Evolutionary conservation across 352 stramenopile genomes (phyloP), one percentile per base, ranked within the genome.

Genomic region (Globisporangium okanoganense): DNA sequence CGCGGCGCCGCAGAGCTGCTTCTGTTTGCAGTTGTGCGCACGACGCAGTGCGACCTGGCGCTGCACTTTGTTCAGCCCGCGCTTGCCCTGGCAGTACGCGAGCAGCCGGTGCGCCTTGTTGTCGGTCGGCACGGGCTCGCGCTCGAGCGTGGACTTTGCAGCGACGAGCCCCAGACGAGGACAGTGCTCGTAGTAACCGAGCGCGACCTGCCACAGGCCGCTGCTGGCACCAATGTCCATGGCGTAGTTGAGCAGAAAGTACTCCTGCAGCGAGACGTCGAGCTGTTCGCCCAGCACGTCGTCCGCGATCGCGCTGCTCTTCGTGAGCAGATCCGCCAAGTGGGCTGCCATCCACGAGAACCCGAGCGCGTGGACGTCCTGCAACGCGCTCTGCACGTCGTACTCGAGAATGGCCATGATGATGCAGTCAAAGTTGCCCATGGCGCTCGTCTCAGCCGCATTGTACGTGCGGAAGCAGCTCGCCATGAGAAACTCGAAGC

Each of bases 351-450:
- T 92, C 78, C 79, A 94, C 33, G 79, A 78, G 57, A 92, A 87
- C 2, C 82, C 75, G 36, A 94, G 69, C 18, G 56, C 64, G 56
- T 79, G 72, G 33, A 94, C 82, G 40, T 86, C 77, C 47, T 89
- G 72, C 12, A 94, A 61, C 35, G 85, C 79, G 20, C 65, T 84
- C 54, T 83, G 69, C 24, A 94, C 79, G 56, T 94, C 78, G 60
- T 87, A 85, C 70, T 94, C 61, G 56, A 94, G 71, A 20, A 94
- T 79, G 27, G 81, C 80, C 49, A 92, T 56, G 44, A 91, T 81
- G 63, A 92, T 91, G 62, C 79, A 89, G 61, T 92, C 85, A 27
- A 94, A 92, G 55, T 87, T 89, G 57, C 73, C 80, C 78, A 94
- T 90, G 10, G 54, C 71, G 9, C 66, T 67, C 27, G 64, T 61